Percentiles rank a stretch among this genome's conserved stretches.
Evolutionary conservation across 192 early-diverging fungal species (phyloP).

Genomic region (Obelidium mucronatum): DNA sequence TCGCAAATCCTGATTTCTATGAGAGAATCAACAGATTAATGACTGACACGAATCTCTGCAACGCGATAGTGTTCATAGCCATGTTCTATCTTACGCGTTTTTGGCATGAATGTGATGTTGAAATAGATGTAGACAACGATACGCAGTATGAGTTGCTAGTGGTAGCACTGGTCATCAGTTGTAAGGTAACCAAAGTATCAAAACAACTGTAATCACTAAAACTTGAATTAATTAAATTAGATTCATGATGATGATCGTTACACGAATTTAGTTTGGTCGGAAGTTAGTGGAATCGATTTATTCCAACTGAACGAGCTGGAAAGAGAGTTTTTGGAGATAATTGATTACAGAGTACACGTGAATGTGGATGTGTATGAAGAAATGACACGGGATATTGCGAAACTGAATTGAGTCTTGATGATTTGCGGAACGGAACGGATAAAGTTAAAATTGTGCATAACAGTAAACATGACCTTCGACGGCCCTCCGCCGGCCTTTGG

Average conservation of each 20-base stretch:
- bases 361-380: background rate
- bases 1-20: too few species aligned
- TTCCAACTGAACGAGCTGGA: background rate
- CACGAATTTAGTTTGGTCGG: background rate
- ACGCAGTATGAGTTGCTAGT: background rate
- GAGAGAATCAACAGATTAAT: too few species aligned
- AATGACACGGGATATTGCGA: conserved; percentile 3
- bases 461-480: too few species aligned
- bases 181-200: background rate
- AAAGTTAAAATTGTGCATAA: too few species aligned
- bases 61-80: background rate
- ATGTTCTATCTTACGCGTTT: background rate
- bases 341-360: background rate
- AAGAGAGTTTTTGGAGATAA: background rate
- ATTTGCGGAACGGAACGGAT: too few species aligned
- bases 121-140: background rate
- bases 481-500: conserved; percentile 5
- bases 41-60: background rate
- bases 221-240: too few species aligned
- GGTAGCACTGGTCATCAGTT: background rate
- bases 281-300: background rate
- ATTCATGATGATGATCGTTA: background rate
- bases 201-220: too few species aligned
- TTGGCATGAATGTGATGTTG: background rate
- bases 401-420: too few species aligned